Evolutionary conservation across 805 yeast genomes (phyloP), one percentile per base, ranked within the genome.

Genomic region (Metschnikowia bowlesiae): DNA sequence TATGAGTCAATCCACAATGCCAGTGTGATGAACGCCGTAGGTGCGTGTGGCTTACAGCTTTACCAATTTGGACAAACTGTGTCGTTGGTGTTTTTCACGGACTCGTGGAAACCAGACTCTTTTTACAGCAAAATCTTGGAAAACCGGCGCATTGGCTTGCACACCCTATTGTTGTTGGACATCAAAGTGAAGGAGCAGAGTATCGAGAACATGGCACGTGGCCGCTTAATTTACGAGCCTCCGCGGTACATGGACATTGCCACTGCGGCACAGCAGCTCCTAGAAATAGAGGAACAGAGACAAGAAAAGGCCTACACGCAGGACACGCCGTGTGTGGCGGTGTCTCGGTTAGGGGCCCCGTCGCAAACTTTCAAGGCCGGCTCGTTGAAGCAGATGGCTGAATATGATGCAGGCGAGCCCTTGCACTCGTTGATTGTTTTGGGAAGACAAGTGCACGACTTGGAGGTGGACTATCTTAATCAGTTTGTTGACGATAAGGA

Each of bases 101-200:
- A 92, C 18, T 73, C 75, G 51, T 92, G 99, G 98, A 86, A 89
- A 67, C 99, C 99, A 1, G 98, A 92, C 67, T 86, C 96, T 38
- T 92, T 95, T 74, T 94, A 92, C 68, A 80, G 84, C 62, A 91
- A 92, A 71, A 73, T 92, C 49, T 71, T 83, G 83, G 98, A 92
- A 69, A 92, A 92, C 68, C 78, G 98, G 61, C 82, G 76, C 63
- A 82, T 92, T 46, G 99, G 99, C 4, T 75, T 94, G 57, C 99
- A 92, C 64, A 94, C 99, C 2, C 75, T 92, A 51, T 80, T 92
- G 36, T 75, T 92, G 52, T 74, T 92, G 44, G 99, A 92, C 65
- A 92, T 92, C 67, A 92, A 92, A 67, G 99, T 92, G 41, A 94
- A 94, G 68, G 99, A 92, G 67, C 99, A 94, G 69, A 89, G 95